Conservation (phyloP, 2,329 filamentous ascomycete species). For the Claviceps sorghi region DNA sequence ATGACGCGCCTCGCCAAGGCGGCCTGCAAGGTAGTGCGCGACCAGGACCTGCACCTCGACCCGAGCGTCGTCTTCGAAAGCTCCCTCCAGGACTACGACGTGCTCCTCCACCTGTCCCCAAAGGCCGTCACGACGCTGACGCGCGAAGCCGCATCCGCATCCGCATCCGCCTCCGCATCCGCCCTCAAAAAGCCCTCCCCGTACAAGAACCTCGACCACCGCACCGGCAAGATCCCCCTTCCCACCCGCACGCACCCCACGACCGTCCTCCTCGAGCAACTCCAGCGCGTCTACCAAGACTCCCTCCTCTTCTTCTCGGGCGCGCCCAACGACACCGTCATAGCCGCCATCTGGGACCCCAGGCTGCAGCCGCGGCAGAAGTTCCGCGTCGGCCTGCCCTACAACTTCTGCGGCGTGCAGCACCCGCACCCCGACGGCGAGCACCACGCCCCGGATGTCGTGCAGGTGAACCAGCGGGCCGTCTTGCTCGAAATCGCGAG, state of each 20-base stretch:
- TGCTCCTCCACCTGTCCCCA: constrained; percentile 58
- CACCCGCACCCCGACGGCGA: constrained; percentile 17
- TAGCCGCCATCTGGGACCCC: constrained; percentile 46
- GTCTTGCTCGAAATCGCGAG: constrained; percentile 61
- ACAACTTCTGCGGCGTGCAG: constrained; percentile 30
- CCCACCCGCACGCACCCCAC: constrained; percentile 47
- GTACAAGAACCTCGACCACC: constrained; percentile 70
- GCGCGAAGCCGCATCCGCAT: constrained; percentile 20
- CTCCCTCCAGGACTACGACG: constrained; percentile 65
- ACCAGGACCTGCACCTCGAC: constrained; percentile 38
- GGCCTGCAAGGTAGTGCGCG: constrained; percentile 47
- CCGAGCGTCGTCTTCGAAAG: constrained; percentile 50
- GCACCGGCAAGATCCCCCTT: constrained; percentile 28
- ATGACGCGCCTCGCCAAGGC: constrained; percentile 72
- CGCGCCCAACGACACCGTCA: constrained; percentile 35
- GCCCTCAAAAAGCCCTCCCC: constrained; percentile 28
- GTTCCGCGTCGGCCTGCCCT: constrained; percentile 59
- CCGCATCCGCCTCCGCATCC: constrained; percentile 18
- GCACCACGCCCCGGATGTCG: constrained; percentile 22
- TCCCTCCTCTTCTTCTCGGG: constrained; percentile 71
- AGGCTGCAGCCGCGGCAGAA: constrained; percentile 33
- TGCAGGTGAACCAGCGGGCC: constrained; percentile 51
- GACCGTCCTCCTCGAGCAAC: constrained; percentile 48
- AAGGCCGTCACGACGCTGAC: constrained; percentile 32
- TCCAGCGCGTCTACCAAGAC: constrained; percentile 51